Percentiles rank a stretch among this genome's conserved stretches.
These are phyloP conservation scores for Fusarium buxicola DNA, from an alignment of 2,329 filamentous ascomycete species.

Conservation along the genomic window DNA sequence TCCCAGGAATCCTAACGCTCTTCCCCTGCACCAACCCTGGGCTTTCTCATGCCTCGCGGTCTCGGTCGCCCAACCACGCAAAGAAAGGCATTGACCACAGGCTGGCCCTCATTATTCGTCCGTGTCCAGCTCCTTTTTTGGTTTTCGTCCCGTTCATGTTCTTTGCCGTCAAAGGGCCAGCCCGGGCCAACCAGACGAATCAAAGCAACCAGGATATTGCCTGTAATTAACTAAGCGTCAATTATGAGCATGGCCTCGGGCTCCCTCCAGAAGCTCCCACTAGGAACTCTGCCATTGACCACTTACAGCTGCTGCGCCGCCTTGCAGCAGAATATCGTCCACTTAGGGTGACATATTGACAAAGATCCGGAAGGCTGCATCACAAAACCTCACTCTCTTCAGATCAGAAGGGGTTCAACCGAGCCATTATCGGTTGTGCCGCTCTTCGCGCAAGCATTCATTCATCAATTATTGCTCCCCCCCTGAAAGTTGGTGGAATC, in stretches of 20 bases:
- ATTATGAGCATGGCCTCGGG: conserved; percentile 4
- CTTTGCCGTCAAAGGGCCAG: not conserved
- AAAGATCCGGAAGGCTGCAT: conserved; percentile 24
- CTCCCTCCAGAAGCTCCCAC: not conserved
- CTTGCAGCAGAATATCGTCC: conserved; percentile 4
- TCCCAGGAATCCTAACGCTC: conserved; percentile 9
- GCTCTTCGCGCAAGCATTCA: conserved; percentile 26
- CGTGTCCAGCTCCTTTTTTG: not conserved
- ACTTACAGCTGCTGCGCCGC: conserved; percentile 4
- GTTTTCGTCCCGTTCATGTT: not conserved
- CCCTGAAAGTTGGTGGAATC: conserved; percentile 18
- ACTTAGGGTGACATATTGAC: conserved; percentile 1
- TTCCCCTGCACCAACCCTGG: conserved; percentile 10
- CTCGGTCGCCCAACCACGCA: conserved; percentile 17
- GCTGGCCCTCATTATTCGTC: conserved; percentile 3
- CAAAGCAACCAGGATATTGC: not conserved
- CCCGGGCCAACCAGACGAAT: not conserved
- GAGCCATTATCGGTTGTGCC: conserved; percentile 12
- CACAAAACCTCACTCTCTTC: conserved; percentile 6
- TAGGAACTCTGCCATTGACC: too few relatives aligned
- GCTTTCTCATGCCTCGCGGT: conserved; percentile 10
- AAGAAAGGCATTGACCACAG: conserved; percentile 31
- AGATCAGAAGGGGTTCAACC: not conserved
- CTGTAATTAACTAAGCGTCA: not conserved
- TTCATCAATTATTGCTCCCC: conserved; percentile 8